A percentile compares a stretch with the other conserved stretches of the same genome.
Evolutionary conservation across 805 yeast genomes (phyloP).

Genomic region (Candida suzukii): DNA sequence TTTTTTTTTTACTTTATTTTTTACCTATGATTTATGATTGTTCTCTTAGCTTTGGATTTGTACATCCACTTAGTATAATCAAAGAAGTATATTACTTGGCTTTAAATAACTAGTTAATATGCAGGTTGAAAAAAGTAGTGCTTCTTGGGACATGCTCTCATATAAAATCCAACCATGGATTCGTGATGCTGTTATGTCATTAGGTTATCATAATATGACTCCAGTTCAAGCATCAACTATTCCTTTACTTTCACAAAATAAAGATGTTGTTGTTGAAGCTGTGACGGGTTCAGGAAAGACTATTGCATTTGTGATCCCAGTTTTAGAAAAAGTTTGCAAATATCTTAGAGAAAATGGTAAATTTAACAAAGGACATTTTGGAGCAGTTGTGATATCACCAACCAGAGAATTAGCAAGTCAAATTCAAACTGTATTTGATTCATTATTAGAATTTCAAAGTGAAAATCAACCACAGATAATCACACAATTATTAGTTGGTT

Average conservation of each 20-base stretch:
- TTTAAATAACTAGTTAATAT: slow-evolving; percentile 1
- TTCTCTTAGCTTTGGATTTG: too few species aligned
- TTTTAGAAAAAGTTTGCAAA: slow-evolving; percentile 55
- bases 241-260: slow-evolving; percentile 74
- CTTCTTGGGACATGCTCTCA: slow-evolving; percentile 54
- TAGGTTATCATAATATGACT: slow-evolving; percentile 81
- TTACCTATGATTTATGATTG: too few species aligned
- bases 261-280: slow-evolving; percentile 95
- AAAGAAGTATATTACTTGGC: too few species aligned
- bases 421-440: slow-evolving; percentile 58
- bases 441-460: slow-evolving; percentile 52
- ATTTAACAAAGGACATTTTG: slow-evolving; percentile 56
- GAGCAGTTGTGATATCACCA: slow-evolving; percentile 69
- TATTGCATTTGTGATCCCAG: slow-evolving; percentile 79
- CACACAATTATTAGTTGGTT: slow-evolving; percentile 62
- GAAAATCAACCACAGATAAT: slow-evolving; percentile 34
- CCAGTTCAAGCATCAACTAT: slow-evolving; percentile 96
- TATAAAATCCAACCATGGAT: slow-evolving; percentile 64
- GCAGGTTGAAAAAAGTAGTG: slow-evolving; percentile 30
- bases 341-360: slow-evolving; percentile 18
- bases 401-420: slow-evolving; percentile 61
- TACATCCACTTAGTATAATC: too few species aligned
- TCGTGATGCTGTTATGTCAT: slow-evolving; percentile 56
- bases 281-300: slow-evolving; percentile 99
- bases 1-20: too few species aligned